These are phyloP conservation scores for Huiozyma sinensis DNA, from an alignment of 805 yeast genomes.

Conservation along the genomic window DNA sequence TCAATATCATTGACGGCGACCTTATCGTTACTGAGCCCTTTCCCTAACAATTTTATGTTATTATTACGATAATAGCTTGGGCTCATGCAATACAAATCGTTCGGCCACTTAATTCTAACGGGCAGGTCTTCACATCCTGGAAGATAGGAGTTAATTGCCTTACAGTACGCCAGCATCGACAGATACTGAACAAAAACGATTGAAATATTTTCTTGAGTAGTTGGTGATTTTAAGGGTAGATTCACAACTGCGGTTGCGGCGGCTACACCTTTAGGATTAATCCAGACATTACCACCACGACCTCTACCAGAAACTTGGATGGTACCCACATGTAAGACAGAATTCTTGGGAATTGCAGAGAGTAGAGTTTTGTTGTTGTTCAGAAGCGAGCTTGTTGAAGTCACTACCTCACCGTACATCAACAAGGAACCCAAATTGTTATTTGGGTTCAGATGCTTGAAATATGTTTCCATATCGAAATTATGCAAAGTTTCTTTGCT, in stretches of 20 bases:
- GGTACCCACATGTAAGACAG: constrained; percentile 44
- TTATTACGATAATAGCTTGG: constrained; percentile 43
- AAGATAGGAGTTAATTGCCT: constrained; percentile 53
- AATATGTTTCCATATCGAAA: constrained; percentile 56
- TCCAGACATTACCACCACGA: constrained; percentile 91
- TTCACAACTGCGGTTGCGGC: constrained; percentile 68
- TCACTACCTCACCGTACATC: constrained; percentile 78
- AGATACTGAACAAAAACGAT: constrained; percentile 83
- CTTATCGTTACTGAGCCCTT: constrained; percentile 21
- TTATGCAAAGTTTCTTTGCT: constrained; percentile 51
- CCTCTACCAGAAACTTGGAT: constrained; percentile 89
- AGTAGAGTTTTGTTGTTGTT: constrained; percentile 60
- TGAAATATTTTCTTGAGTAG: constrained; percentile 37
- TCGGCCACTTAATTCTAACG: constrained; percentile 89
- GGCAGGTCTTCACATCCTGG: constrained; percentile 68
- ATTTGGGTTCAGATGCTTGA: constrained; percentile 22
- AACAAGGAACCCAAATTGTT: constrained; percentile 50
- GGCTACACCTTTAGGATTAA: constrained; percentile 84
- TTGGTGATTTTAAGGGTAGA: constrained; percentile 36
- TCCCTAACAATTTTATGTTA: constrained; percentile 15
- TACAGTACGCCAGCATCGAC: constrained; percentile 71
- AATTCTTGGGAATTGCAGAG: constrained; percentile 32
- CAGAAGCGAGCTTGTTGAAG: constrained; percentile 74
- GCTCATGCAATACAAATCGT: constrained; percentile 69
- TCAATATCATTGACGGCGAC: constrained; percentile 42